Conservation (phyloP, 192 early-diverging fungal species). For the Gigaspora rosea region DNA sequence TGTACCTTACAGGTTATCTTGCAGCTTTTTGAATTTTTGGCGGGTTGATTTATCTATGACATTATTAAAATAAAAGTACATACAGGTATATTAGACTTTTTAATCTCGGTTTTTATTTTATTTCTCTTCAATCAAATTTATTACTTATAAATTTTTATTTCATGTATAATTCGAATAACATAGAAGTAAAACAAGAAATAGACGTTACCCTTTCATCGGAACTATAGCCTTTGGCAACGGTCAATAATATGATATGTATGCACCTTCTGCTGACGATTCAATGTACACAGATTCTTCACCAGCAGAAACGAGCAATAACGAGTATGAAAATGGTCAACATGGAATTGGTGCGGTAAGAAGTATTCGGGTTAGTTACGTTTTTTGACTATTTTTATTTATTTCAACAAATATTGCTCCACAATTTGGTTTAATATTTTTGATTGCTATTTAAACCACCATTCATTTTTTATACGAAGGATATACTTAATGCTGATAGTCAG, state of each 20-base stretch:
- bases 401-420: neutral
- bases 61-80: too few species aligned
- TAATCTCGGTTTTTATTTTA: too few species aligned
- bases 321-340: neutral
- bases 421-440: neutral
- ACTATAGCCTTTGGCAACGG: too few species aligned
- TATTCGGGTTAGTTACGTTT: neutral
- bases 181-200: neutral
- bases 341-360: constrained; percentile 9
- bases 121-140: too few species aligned
- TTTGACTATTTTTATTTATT: neutral
- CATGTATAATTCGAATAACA: neutral
- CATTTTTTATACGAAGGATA: constrained; percentile 16
- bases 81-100: too few species aligned
- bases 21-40: too few species aligned
- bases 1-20: constrained; percentile 2
- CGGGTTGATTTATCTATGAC: too few species aligned
- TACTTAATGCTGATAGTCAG: constrained; percentile 21
- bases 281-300: constrained; percentile 14
- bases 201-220: neutral
- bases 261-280: neutral
- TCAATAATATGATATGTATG: neutral
- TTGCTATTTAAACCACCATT: neutral
- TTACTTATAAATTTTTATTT: too few species aligned
- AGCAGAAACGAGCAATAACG: constrained; percentile 9